Evolutionary conservation across 2,329 filamentous ascomycete genomes (phyloP), one percentile per base, ranked within the genome.

Genomic region (Fusarium sp.): DNA sequence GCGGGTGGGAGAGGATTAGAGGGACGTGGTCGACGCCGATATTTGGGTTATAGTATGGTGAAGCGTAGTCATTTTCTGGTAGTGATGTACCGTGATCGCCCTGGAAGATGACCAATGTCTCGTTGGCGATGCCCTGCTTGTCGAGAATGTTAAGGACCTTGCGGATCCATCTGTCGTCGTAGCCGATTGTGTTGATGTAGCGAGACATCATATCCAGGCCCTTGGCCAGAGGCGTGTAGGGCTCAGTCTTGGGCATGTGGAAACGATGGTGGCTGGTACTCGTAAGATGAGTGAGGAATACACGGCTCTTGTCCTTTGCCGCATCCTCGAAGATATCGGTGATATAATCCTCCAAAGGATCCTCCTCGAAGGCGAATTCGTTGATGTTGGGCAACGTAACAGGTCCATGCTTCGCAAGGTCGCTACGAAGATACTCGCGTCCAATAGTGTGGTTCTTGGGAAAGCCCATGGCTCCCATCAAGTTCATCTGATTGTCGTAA

Each of bases 221-320:
- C 24, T 72, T 71, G 2, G 72, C 70, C 34, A 80, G 45, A 3
- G 74, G 74, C 0, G 76, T 72, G 10, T 77, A 77, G 5, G 60
- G 58, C 30, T 79, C 78, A 0, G 72, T 71, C 6, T 61, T 67
- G 2, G 79, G 79, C 52, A 80, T 62, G 1, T 70, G 73, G 45
- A 78, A 80, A 8, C 77, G 73, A 40, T 80, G 78, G 56, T 81
- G 79, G 4, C 75, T 77, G 6, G 79, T 80, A 62, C 78, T 80
- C 5, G 79, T 81, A 5, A 81, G 58, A 59, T 81, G 79, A 3
- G 78, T 76, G 7, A 80, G 57, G 32, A 80, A 81, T 1, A 80
- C 68, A 12, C 79, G 73, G 43, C 79, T 74, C 16, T 80, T 71
- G 1, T 74, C 75, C 41, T 76, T 67, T 38, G 67, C 73, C 16